Conservation (phyloP, 768 basidiomycete species). For the Hortiboletus campestris region DNA sequence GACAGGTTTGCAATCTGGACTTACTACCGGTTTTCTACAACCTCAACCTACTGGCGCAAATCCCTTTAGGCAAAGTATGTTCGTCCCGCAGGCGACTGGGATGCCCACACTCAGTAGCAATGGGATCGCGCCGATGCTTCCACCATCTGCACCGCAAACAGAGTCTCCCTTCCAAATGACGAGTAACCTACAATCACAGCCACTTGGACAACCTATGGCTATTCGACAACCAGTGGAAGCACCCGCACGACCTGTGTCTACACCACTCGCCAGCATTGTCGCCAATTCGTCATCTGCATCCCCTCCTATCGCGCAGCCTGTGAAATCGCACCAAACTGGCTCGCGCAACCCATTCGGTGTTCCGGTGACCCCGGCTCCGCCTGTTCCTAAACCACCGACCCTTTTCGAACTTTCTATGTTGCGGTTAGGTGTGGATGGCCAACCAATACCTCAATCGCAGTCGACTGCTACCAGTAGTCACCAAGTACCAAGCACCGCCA, state of each 20-base stretch:
- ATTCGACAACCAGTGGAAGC: slow-evolving; percentile 21
- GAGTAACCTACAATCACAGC: slow-evolving; percentile 15
- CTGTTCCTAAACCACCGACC: slow-evolving; percentile 75
- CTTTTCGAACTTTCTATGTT: slow-evolving; percentile 72
- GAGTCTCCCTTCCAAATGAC: slow-evolving; percentile 11
- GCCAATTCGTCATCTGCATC: slow-evolving; percentile 29
- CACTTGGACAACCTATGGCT: slow-evolving; percentile 2
- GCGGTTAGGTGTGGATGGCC: slow-evolving; percentile 23
- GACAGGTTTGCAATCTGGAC: slow-evolving; percentile 42
- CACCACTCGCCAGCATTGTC: slow-evolving; percentile 54
- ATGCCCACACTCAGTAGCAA: slow-evolving; percentile 44
- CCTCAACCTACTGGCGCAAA: slow-evolving; percentile 61
- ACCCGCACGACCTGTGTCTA: slow-evolving; percentile 67
- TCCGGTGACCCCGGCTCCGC: slow-evolving; percentile 55
- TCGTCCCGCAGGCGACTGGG: slow-evolving; percentile 63
- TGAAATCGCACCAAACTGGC: slow-evolving; percentile 89
- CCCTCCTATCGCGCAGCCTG: slow-evolving; percentile 54
- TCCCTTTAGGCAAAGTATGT: slow-evolving; percentile 81
- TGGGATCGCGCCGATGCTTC: slow-evolving; percentile 15
- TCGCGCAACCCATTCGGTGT: slow-evolving; percentile 94
- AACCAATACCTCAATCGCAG: slow-evolving; percentile 31
- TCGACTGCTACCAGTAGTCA: slow-evolving; percentile 31
- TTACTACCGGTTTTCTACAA: slow-evolving; percentile 49
- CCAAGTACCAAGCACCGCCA: slow-evolving; percentile 26
- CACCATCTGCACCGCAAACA: slow-evolving; percentile 5